These are phyloP conservation scores for Saccharomyces kudriavzevii DNA, from an alignment of 805 yeast species.

Conservation along the genomic window DNA sequence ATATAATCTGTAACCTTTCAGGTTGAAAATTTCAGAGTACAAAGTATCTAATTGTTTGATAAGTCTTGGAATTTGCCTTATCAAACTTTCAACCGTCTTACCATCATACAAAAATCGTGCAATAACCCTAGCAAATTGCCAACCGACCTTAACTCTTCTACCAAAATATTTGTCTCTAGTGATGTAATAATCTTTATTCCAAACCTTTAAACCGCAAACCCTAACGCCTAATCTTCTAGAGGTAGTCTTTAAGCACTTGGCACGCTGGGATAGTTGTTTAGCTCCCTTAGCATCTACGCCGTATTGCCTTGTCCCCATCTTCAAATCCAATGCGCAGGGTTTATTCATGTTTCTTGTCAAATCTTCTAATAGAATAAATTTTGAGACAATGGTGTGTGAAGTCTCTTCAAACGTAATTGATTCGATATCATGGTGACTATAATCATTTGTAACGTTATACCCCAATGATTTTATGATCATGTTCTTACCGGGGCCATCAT, in stretches of 20 bases:
- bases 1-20: slow-evolving; percentile 77
- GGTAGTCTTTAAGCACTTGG: slow-evolving; percentile 76
- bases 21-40: slow-evolving; percentile 41
- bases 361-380: slow-evolving; percentile 85
- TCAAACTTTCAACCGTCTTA: slow-evolving; percentile 43
- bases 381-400: slow-evolving; percentile 29
- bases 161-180: slow-evolving; percentile 91
- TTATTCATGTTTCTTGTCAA: slow-evolving; percentile 70
- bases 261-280: slow-evolving; percentile 71
- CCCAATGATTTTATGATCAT: background rate
- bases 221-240: slow-evolving; percentile 79
- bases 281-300: slow-evolving; percentile 80
- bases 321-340: slow-evolving; percentile 90
- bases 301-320: slow-evolving; percentile 98
- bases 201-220: slow-evolving; percentile 89
- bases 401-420: slow-evolving; percentile 20
- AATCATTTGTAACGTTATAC: slow-evolving; percentile 1
- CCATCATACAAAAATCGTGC: slow-evolving; percentile 81
- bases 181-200: slow-evolving; percentile 50
- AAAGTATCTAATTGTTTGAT: slow-evolving; percentile 54
- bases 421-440: slow-evolving; percentile 10
- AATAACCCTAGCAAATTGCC: slow-evolving; percentile 67
- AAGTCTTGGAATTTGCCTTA: slow-evolving; percentile 59
- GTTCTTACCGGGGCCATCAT: background rate
- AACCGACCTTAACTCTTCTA: slow-evolving; percentile 60